A percentile compares a stretch with the other conserved stretches of the same genome.
phyloP scores from a whole-genome alignment of 805 yeast genomes.

The Suhomyces sp. region DNA sequence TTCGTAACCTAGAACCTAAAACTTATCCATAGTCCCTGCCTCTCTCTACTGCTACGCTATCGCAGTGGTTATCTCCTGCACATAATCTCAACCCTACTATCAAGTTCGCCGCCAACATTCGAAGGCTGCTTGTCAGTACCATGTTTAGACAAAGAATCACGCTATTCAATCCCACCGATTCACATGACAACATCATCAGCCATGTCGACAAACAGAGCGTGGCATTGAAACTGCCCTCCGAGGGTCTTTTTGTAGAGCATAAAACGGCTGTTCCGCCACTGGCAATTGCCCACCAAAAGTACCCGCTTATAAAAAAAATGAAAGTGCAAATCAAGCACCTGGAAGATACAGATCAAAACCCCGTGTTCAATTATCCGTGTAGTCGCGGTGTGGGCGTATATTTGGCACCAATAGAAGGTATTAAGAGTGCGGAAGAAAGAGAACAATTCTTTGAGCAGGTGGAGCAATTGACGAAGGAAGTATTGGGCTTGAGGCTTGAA shows the following conservation, averaged over 20 bases:
- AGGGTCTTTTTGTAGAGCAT: constrained; percentile 5
- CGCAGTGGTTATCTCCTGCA: neutral
- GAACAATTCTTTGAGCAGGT: constrained; percentile 23
- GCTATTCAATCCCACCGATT: constrained; percentile 23
- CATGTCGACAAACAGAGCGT: constrained; percentile 3
- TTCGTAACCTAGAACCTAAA: neutral
- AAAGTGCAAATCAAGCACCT: constrained; percentile 18
- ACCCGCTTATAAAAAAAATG: constrained; percentile 17
- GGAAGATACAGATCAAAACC: constrained; percentile 6
- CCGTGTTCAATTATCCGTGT: constrained; percentile 26
- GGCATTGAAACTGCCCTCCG: constrained; percentile 3
- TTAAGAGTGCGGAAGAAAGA: neutral
- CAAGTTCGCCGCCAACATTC: neutral
- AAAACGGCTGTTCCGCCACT: constrained; percentile 2
- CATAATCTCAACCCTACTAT: neutral
- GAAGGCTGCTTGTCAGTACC: neutral
- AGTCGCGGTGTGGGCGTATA: constrained; percentile 29
- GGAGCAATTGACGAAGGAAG: constrained; percentile 9
- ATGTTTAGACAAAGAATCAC: constrained; percentile 33
- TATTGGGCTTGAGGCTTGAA: constrained; percentile 18
- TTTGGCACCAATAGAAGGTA: constrained; percentile 21
- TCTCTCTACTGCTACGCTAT: neutral
- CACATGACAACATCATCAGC: constrained; percentile 24
- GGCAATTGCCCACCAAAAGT: constrained; percentile 1
- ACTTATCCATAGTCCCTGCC: neutral